phyloP scores from a whole-genome alignment of 768 basidiomycete species.

The Pulveroboletus sp. region DNA sequence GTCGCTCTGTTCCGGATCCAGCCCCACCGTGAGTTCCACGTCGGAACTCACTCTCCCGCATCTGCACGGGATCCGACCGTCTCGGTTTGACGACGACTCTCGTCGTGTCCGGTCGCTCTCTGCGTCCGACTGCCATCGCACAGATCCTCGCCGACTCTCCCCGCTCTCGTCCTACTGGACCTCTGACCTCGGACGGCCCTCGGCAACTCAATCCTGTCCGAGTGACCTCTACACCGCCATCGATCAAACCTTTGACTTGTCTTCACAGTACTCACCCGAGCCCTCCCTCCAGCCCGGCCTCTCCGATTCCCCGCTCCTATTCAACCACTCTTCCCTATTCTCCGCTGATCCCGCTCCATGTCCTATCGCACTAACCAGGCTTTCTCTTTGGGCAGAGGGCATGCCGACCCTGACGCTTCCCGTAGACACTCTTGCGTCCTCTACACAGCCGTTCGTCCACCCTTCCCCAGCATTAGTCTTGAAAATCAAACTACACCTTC shows the following conservation, averaged over 20 bases:
- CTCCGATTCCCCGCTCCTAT: slow-evolving; percentile 29
- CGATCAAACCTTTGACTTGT: slow-evolving; percentile 13
- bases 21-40: slow-evolving; percentile 18
- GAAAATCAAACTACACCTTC: slow-evolving; percentile 53
- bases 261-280: slow-evolving; percentile 24
- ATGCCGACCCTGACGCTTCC: slow-evolving; percentile 61
- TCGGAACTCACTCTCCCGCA: slow-evolving; percentile 26
- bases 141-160: slow-evolving; percentile 32
- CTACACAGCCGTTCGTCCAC: slow-evolving; percentile 33
- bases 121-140: slow-evolving; percentile 23
- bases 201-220: slow-evolving; percentile 27
- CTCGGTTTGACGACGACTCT: slow-evolving; percentile 24
- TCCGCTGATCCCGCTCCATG: slow-evolving; percentile 31
- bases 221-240: slow-evolving; percentile 21
- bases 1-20: slow-evolving; percentile 21
- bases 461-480: slow-evolving; percentile 43
- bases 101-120: slow-evolving; percentile 31
- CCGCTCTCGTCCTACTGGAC: slow-evolving; percentile 30
- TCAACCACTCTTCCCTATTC: slow-evolving; percentile 25
- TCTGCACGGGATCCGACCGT: slow-evolving; percentile 16
- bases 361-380: slow-evolving; percentile 30
- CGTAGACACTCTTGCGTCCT: slow-evolving; percentile 47
- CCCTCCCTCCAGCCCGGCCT: slow-evolving; percentile 17
- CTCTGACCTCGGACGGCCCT: slow-evolving; percentile 19
- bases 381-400: slow-evolving; percentile 62